A percentile compares a stretch with the other conserved stretches of the same genome.
Conservation (phyloP, 1,284 basidiomycete species). For the Baeospora myosura region DNA sequence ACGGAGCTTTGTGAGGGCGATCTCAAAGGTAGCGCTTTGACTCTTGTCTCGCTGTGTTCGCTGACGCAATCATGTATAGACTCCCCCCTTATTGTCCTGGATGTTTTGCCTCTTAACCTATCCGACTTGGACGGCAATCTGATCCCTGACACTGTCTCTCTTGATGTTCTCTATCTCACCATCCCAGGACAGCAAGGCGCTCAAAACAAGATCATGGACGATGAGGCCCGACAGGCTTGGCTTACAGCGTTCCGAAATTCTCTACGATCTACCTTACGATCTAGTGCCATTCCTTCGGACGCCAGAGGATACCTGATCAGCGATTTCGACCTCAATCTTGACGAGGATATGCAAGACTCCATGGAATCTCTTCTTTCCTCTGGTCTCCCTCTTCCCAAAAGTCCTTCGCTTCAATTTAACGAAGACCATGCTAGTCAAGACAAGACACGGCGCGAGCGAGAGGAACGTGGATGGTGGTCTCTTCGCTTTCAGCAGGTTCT, state of each 20-base stretch:
- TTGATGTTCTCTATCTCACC: slow-evolving; percentile 3
- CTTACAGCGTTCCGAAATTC: slow-evolving; percentile 7
- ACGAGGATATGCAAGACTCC: slow-evolving; percentile 37
- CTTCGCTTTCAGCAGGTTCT: slow-evolving; percentile 65
- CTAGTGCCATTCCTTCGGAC: slow-evolving; percentile 7
- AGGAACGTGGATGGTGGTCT: slow-evolving; percentile 77
- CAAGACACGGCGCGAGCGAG: slow-evolving; percentile 41
- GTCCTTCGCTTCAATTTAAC: slow-evolving; percentile 51
- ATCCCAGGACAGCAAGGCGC: slow-evolving; percentile 2
- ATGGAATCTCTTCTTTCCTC: slow-evolving; percentile 48
- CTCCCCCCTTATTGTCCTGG: slow-evolving; percentile 30
- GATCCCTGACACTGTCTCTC: slow-evolving; percentile 18
- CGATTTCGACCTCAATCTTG: slow-evolving; percentile 13
- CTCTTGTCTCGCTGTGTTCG: not conserved
- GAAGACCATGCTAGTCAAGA: slow-evolving; percentile 24
- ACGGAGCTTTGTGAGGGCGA: slow-evolving; percentile 11
- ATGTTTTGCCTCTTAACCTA: slow-evolving; percentile 44
- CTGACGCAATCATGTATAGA: slow-evolving; percentile 20
- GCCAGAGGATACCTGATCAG: slow-evolving; percentile 3
- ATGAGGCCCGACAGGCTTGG: slow-evolving; percentile 5
- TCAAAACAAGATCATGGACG: not conserved
- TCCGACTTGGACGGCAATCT: slow-evolving; percentile 36
- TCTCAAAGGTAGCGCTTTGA: slow-evolving; percentile 4
- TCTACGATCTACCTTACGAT: slow-evolving; percentile 7
- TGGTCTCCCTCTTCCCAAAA: slow-evolving; percentile 60